Evolutionary conservation across 306 rosid species (phyloP).

Genomic region (Aeschynomene evenia): DNA sequence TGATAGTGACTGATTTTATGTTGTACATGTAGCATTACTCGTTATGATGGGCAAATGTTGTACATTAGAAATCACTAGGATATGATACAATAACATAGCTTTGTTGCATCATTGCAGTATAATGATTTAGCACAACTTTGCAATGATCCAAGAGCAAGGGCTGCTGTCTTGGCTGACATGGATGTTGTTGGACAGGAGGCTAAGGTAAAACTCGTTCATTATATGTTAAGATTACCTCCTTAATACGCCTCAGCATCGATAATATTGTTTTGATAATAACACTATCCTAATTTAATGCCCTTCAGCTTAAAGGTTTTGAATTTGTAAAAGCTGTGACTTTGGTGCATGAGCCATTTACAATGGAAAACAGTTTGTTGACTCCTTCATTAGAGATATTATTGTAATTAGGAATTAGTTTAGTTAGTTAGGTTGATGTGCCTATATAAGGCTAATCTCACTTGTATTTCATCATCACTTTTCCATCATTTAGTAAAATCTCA

Average conservation of each 20-base stretch:
- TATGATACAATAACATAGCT: neutral
- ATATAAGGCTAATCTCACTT: too few relatives aligned
- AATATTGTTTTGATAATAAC: neutral
- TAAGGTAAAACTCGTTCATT: conserved; percentile 57
- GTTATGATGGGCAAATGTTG: neutral
- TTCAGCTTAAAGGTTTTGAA: conserved; percentile 96
- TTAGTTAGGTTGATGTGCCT: too few relatives aligned
- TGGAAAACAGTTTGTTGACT: conserved; percentile 90
- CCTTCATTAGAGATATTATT: too few relatives aligned
- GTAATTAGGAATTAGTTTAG: too few relatives aligned
- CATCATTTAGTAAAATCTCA: too few relatives aligned
- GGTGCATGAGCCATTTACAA: conserved; percentile 68
- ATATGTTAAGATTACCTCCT: conserved; percentile 7
- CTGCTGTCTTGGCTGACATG: conserved; percentile 88
- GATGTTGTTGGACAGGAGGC: conserved; percentile 86
- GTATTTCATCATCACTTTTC: too few relatives aligned
- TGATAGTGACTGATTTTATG: too few relatives aligned
- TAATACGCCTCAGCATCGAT: neutral
- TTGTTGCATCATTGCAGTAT: conserved; percentile 50
- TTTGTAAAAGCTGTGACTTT: conserved; percentile 77
- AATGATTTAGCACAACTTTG: conserved; percentile 66
- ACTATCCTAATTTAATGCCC: conserved; percentile 24
- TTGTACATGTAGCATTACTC: too few relatives aligned
- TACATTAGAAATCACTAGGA: neutral
- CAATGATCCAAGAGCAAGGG: conserved; percentile 77